Evolutionary conservation across 192 early-diverging fungal species (phyloP).

Genomic region (Coemansia sp.): DNA sequence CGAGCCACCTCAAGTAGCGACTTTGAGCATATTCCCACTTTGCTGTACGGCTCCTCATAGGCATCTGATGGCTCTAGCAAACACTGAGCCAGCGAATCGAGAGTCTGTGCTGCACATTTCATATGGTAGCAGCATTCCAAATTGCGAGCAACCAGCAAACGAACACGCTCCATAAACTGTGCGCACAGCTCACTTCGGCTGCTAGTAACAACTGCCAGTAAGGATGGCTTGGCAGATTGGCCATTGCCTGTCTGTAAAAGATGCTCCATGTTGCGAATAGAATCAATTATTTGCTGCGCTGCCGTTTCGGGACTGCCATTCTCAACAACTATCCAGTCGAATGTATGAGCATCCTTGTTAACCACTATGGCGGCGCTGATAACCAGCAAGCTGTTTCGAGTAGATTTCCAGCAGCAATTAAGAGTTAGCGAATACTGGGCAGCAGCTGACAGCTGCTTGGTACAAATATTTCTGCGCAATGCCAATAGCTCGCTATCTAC

Average conservation of each 20-base stretch:
- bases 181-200: not conserved
- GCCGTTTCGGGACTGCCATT: not conserved
- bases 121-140: slow-evolving; percentile 8
- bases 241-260: not conserved
- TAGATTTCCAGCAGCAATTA: not conserved
- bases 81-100: not conserved
- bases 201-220: slow-evolving; percentile 2
- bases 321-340: slow-evolving; percentile 5
- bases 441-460: not conserved
- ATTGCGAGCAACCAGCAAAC: slow-evolving; percentile 2
- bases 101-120: not conserved
- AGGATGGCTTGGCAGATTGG: not conserved
- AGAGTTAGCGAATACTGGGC: not conserved
- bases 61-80: not conserved
- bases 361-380: not conserved
- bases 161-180: not conserved
- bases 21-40: not conserved
- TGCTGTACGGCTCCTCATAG: not conserved
- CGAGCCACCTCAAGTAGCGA: slow-evolving; percentile 16
- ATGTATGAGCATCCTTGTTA: not conserved
- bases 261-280: not conserved
- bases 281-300: not conserved
- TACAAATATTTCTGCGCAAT: not conserved
- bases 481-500: slow-evolving; percentile 6
- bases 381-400: not conserved